Percentiles rank a stretch among this genome's conserved stretches.
phyloP scores from a whole-genome alignment of 768 basidiomycete species.

The Hebeloma cylindrosporum region DNA sequence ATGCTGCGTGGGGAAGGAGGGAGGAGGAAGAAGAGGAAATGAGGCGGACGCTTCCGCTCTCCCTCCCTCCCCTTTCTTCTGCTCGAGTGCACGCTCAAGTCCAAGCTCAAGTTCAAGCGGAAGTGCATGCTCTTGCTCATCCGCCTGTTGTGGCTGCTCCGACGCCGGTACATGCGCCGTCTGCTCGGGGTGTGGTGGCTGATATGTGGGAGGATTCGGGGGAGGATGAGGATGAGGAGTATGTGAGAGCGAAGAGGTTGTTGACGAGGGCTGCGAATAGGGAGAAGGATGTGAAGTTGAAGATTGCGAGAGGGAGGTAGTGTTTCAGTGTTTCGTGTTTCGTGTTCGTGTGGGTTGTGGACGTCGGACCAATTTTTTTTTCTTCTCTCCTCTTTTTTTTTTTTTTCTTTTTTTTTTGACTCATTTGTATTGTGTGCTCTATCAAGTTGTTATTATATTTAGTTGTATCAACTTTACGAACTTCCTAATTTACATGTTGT shows the following conservation, averaged over 20 bases:
- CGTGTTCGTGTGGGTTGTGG: neutral
- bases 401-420: neutral
- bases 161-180: conserved; percentile 5
- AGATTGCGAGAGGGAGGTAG: conserved; percentile 16
- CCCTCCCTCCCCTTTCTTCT: neutral
- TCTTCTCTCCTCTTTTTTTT: neutral
- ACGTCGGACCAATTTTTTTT: conserved; percentile 1
- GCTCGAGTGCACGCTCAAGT: neutral
- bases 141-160: conserved; percentile 7
- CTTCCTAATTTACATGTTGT: neutral
- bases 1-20: conserved; percentile 22
- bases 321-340: conserved; percentile 2
- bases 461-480: neutral
- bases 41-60: neutral
- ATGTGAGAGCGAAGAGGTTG: conserved; percentile 54
- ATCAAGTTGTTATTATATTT: neutral
- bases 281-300: conserved; percentile 27
- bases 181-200: conserved; percentile 3
- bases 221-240: conserved; percentile 69
- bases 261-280: conserved; percentile 48
- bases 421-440: neutral
- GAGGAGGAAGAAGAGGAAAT: neutral
- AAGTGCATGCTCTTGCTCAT: neutral
- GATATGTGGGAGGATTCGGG: conserved; percentile 67
- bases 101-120: neutral